Base-by-base conservation (phyloP, 1,284 basidiomycete species). In the Taiwanofungus camphoratus region DNA sequence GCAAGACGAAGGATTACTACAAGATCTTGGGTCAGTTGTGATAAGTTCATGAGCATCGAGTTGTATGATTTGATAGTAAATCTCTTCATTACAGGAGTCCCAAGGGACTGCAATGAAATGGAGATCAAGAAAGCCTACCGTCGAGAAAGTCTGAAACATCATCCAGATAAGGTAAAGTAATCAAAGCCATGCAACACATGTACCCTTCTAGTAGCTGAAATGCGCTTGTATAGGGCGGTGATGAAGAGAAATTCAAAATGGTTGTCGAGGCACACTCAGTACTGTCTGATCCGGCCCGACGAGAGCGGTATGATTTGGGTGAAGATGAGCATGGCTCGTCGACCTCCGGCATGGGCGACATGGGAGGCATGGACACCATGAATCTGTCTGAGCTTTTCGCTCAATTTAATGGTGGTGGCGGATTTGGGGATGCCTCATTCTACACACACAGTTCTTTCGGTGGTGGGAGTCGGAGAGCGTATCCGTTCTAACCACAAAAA, bases 161-260 rank as follows among this genome's bases (percentile, higher is more conserved):
- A 92, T 65, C 88, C 87, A 33, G 86, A 89, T 60, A 89, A 89
- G 76, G 82, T 79, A 27, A n/a, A n/a, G n/a, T n/a, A n/a, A n/a
- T n/a, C n/a, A n/a, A n/a, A n/a, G n/a, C n/a, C n/a, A n/a, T n/a
- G n/a, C n/a, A 16, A 15, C 16, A 8, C 33, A 29, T 20, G 16
- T 16, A 32, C 33, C 45, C 27, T 39, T 9, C 24, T 20, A 13
- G 6, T 39, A 9, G 29, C 23, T 18, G 9, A 18, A 21, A 27
- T 35, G 45, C 36, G 42, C 36, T 36, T 8, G 13, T 36, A 7
- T 38, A 79, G 80, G 84, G 84, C 22, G 84, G 85, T 19, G 85
- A 87, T 58, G 86, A 89, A 60, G 88, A 91, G 57, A 87, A 89
- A 56, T 91, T 92, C 73, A 91, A 92, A 60, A 74, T 89, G 18